Evolutionary conservation across 2,329 filamentous ascomycete species (phyloP).

Genomic region (Ceratocystis destructans): DNA sequence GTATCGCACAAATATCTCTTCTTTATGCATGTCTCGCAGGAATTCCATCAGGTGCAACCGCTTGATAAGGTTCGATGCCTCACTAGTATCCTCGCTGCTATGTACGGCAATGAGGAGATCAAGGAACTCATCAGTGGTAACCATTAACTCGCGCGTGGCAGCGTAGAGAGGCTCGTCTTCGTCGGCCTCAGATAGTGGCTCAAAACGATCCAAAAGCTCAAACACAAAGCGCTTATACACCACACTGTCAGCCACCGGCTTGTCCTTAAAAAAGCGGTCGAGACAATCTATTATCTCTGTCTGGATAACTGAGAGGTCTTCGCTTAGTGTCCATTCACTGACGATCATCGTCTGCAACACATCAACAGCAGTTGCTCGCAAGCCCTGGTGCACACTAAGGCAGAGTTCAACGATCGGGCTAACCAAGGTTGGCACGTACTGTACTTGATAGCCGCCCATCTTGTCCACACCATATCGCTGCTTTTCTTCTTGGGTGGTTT

Average conservation of each 20-base stretch:
- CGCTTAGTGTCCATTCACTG: conserved; percentile 91
- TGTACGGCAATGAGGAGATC: conserved; percentile 85
- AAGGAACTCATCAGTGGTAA: conserved; percentile 76
- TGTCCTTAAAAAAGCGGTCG: conserved; percentile 79
- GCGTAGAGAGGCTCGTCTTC: conserved; percentile 52
- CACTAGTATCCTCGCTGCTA: conserved; percentile 55
- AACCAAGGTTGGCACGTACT: conserved; percentile 88
- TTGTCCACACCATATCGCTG: conserved; percentile 63
- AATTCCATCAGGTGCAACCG: conserved; percentile 89
- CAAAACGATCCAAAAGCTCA: conserved; percentile 71
- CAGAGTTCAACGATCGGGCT: conserved; percentile 87
- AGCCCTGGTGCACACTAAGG: conserved; percentile 82
- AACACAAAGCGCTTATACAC: conserved; percentile 84
- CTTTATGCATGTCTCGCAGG: conserved; percentile 88
- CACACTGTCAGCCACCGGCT: conserved; percentile 74
- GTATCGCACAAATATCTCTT: conserved; percentile 91
- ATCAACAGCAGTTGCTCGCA: conserved; percentile 80
- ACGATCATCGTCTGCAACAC: conserved; percentile 96
- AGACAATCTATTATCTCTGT: conserved; percentile 94
- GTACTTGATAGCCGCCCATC: conserved; percentile 94
- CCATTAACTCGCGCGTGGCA: conserved; percentile 65
- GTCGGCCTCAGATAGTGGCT: conserved; percentile 50
- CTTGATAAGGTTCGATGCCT: conserved; percentile 74
- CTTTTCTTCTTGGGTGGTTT: conserved; percentile 67
- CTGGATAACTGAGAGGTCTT: conserved; percentile 81